Evolutionary conservation across 139 green algal genomes (phyloP).

Genomic region (Pleodorina starrii): DNA sequence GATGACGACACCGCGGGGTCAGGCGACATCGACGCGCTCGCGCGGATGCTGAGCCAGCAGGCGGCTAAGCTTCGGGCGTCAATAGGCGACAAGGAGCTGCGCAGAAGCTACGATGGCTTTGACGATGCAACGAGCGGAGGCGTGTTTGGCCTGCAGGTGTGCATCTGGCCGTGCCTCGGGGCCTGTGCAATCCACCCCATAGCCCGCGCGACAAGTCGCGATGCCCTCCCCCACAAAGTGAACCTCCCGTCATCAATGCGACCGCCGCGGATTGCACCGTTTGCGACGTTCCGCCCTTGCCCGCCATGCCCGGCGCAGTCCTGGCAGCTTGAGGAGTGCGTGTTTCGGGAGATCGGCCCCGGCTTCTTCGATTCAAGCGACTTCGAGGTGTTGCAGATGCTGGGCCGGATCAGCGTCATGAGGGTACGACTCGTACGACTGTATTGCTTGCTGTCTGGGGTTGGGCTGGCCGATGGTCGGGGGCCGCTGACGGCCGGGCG

Average conservation of each 20-base stretch:
- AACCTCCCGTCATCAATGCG: no score
- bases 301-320: no score
- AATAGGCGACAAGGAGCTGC: constrained; percentile 22
- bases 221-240: no score
- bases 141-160: constrained; percentile 28
- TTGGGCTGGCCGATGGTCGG: no score
- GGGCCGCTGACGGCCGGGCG: no score
- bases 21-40: constrained; percentile 69
- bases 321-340: constrained; percentile 37
- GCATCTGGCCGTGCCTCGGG: no score
- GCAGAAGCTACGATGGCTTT: neutral
- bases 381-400: constrained; percentile 78
- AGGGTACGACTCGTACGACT: no score
- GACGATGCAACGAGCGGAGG: neutral
- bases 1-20: neutral
- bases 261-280: no score
- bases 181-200: no score
- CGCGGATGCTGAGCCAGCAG: constrained; percentile 59
- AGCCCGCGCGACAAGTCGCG: no score
- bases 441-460: no score
- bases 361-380: constrained; percentile 73
- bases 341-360: constrained; percentile 67
- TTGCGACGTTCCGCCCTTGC: no score
- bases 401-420: constrained; percentile 78
- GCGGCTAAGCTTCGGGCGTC: constrained; percentile 50